A percentile compares a stretch with the other conserved stretches of the same genome.
phyloP scores from a whole-genome alignment of 1,284 basidiomycete genomes.

The Dichomitus squalens region DNA sequence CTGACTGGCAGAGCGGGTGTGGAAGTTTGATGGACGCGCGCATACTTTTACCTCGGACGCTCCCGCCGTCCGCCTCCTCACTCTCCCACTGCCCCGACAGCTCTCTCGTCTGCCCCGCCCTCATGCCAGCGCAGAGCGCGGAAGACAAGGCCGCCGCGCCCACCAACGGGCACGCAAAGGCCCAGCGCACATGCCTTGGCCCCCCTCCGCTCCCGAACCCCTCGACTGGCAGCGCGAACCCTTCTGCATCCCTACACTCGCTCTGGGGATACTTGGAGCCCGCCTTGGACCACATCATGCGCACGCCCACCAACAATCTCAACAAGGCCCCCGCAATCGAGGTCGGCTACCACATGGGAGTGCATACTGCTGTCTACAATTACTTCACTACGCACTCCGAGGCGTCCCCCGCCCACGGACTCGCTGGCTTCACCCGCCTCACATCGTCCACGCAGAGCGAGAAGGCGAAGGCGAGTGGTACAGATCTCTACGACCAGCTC shows the following conservation, averaged over 20 bases:
- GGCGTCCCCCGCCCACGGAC: constrained; percentile 30
- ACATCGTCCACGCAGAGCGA: constrained; percentile 18
- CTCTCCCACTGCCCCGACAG: constrained; percentile 4
- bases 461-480: constrained; percentile 45
- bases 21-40: constrained; percentile 25
- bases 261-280: constrained; percentile 76
- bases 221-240: constrained; percentile 67
- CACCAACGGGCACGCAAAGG: constrained; percentile 10
- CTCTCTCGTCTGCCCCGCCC: constrained; percentile 3
- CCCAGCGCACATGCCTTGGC: constrained; percentile 5
- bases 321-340: constrained; percentile 69
- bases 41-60: constrained; percentile 15
- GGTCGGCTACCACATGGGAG: constrained; percentile 70
- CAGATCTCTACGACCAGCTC: constrained; percentile 70
- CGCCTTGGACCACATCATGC: constrained; percentile 74
- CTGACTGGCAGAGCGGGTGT: neutral
- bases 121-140: constrained; percentile 19
- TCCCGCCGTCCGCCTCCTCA: neutral
- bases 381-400: constrained; percentile 72
- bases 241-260: constrained; percentile 65
- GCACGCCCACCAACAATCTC: constrained; percentile 59
- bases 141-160: constrained; percentile 5
- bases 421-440: constrained; percentile 26
- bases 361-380: constrained; percentile 79
- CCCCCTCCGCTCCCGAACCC: constrained; percentile 34